Conservation (phyloP, 139 green algal species). For the Parachlorella kessleri region DNA sequence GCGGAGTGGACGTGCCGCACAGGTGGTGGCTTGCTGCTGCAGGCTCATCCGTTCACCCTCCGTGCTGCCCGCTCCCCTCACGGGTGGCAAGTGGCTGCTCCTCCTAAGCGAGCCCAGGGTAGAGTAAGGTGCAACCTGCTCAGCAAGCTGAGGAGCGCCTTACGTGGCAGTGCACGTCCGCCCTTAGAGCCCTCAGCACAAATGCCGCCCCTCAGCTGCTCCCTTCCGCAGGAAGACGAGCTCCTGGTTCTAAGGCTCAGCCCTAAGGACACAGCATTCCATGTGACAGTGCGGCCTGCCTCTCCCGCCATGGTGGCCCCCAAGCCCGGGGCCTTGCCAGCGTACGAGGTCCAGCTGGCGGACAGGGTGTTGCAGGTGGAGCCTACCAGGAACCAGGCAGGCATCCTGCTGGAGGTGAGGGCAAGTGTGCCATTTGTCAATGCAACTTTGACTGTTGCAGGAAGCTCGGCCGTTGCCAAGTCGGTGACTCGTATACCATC, state of each 20-base stretch:
- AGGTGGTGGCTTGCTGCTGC: neutral
- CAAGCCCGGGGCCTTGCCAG: neutral
- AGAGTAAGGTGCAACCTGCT: neutral
- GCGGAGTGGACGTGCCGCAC: neutral
- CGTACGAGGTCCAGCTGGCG: constrained; percentile 25
- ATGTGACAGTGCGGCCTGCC: too few species aligned
- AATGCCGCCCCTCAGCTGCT: too few species aligned
- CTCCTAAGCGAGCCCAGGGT: neutral
- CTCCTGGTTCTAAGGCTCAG: constrained; percentile 1
- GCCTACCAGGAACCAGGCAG: too few species aligned
- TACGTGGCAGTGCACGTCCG: constrained; percentile 9
- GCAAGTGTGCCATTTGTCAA: too few species aligned
- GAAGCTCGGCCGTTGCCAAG: too few species aligned
- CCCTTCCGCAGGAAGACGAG: neutral
- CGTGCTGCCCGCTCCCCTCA: neutral
- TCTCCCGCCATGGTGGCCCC: neutral
- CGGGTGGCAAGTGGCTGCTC: neutral
- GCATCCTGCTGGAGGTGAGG: neutral
- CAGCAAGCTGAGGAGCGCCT: neutral
- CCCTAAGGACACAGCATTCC: too few species aligned
- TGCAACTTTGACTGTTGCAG: too few species aligned
- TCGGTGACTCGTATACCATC: too few species aligned
- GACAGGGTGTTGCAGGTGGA: constrained; percentile 27
- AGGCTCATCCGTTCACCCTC: neutral
- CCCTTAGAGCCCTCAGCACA: too few species aligned